Evolutionary conservation across 371 early-diverging fungal species (phyloP), one percentile per base, ranked within the genome.

Genomic region (Saksenaea vasiformis): DNA sequence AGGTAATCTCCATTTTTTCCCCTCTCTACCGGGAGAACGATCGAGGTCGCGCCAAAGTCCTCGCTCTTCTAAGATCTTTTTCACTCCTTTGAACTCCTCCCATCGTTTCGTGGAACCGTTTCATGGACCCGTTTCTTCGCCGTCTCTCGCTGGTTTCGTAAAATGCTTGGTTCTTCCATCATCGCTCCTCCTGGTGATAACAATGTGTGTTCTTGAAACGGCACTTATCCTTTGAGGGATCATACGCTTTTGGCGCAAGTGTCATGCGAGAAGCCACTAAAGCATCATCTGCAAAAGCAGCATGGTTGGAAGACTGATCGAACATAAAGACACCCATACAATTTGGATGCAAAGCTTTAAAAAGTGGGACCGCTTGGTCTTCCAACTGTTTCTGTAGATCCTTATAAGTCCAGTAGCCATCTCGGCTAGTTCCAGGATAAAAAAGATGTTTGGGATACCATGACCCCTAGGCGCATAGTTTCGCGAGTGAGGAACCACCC

Each of bases 401-500:
- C 13, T 51, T 43, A 14, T 27, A 31, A 3, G 55, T 41, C 66
- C 62, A 62, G 24, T 28, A 63, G 17, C 57, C 41, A 2, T 63
- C 63, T 3, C 56, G 24, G 13, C 22, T 51, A 5, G 19, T 2
- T 7, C 63, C 63, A 47, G 57, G 44, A 9, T 24, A 9, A 27
- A 61, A 54, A 15, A 28, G 22, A n/a, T 13, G 2, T 43, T 9
- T 56, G 17, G 3, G 63, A 63, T 8, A 27, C 56, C 56, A 39
- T 35, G 2, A n/a, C 51, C 27, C 11, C 15, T 9, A 28, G 4
- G 15, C 43, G 10, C 63, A 63, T 63, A 2, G 57, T 63, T 8
- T 56, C 56, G 31, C 43, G 63, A 57, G 58, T 55, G 2, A 37
- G 17, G 28, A 66, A 13, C 66, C 66, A 66, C 1, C 60, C 5